phyloP scores from a whole-genome alignment of 345 rosid species.

The Dimocarpus longan region DNA sequence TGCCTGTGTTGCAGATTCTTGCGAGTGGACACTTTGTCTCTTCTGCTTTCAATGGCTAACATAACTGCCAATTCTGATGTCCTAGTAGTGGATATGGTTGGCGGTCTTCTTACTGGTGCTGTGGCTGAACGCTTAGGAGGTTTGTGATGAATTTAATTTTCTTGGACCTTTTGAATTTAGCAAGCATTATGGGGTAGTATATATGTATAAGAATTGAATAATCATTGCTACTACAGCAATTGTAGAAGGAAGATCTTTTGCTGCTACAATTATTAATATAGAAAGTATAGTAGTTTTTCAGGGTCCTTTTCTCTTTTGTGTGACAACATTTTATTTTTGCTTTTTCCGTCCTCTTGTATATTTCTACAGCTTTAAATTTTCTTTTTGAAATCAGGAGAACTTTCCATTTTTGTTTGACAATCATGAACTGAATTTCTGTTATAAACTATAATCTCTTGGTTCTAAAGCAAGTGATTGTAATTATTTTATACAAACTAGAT shows the following conservation, averaged over 20 bases:
- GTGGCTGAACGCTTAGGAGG: conserved; percentile 96
- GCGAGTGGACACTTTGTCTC: conserved; percentile 79
- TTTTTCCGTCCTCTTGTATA: neutral
- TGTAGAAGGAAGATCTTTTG: neutral
- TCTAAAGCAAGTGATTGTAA: neutral
- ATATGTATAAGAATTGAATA: conserved; percentile 4
- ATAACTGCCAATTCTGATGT: conserved; percentile 75
- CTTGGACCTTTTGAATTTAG: neutral
- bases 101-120: conserved; percentile 94
- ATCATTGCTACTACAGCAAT: neutral
- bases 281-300: neutral
- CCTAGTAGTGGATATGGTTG: conserved; percentile 87
- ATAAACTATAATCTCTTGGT: neutral
- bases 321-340: neutral
- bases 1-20: conserved; percentile 53
- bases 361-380: neutral
- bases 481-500: neutral
- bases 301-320: neutral
- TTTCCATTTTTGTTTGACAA: neutral
- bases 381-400: neutral
- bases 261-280: neutral
- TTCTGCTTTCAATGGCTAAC: conserved; percentile 86
- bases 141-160: conserved; percentile 23
- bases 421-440: neutral
- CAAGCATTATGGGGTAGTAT: neutral